Conservation (phyloP, 345 rosid species). For the Hibiscus syriacus region DNA sequence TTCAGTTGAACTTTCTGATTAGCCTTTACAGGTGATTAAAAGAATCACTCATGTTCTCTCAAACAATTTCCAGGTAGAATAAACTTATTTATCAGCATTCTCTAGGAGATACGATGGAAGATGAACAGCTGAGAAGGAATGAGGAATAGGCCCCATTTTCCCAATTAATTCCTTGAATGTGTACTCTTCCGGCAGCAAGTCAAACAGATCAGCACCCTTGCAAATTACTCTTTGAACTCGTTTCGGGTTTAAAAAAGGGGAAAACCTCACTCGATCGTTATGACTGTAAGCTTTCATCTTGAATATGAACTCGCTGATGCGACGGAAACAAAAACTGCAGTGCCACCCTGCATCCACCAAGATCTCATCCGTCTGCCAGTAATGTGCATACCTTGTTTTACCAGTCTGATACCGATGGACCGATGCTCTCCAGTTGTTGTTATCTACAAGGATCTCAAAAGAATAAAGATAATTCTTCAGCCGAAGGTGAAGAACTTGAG, state of each 20-base stretch:
- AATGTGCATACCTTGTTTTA: conserved; percentile 58
- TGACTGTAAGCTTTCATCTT: conserved; percentile 82
- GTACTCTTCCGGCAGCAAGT: conserved; percentile 76
- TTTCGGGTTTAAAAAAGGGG: conserved; percentile 47
- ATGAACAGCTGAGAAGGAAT: conserved; percentile 63
- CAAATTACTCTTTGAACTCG: conserved; percentile 65
- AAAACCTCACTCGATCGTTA: conserved; percentile 58
- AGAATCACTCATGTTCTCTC: conserved; percentile 38
- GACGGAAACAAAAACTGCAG: conserved; percentile 66
- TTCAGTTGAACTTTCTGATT: not conserved
- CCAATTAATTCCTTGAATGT: conserved; percentile 63
- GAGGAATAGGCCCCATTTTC: conserved; percentile 76
- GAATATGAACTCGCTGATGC: conserved; percentile 55
- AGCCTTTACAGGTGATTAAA: conserved; percentile 6
- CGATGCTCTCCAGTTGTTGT: conserved; percentile 50
- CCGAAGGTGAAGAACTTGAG: conserved; percentile 38
- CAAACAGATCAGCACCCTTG: conserved; percentile 58
- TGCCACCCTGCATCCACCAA: conserved; percentile 82
- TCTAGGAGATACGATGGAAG: conserved; percentile 54
- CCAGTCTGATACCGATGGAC: conserved; percentile 54
- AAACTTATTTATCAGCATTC: conserved; percentile 51
- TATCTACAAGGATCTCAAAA: conserved; percentile 39
- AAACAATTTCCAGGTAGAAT: conserved; percentile 61
- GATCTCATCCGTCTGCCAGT: conserved; percentile 53
- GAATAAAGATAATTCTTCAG: conserved; percentile 48